These are phyloP conservation scores for Zasmidium citrigriseum DNA, from an alignment of 2,329 filamentous ascomycete species.

Conservation along the genomic window DNA sequence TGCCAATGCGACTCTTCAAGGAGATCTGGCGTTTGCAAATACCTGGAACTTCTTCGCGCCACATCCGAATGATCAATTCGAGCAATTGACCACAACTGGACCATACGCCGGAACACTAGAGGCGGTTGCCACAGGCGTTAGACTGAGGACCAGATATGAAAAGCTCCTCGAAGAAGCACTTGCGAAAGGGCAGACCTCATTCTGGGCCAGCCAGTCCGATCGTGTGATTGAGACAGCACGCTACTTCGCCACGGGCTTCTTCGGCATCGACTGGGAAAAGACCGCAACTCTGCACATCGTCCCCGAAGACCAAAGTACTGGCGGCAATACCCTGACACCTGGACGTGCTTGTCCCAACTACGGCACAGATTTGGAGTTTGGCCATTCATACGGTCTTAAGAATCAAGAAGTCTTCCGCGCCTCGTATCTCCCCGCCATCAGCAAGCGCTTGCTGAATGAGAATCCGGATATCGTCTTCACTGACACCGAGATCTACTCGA, in stretches of 20 bases:
- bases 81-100: conserved; percentile 57
- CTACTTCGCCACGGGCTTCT: conserved; percentile 58
- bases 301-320: conserved; percentile 52
- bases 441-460: conserved; percentile 45
- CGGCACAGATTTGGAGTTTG: conserved; percentile 39
- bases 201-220: conserved; percentile 58
- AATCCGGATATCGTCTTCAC: conserved; percentile 46
- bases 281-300: conserved; percentile 52
- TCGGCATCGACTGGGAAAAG: conserved; percentile 51
- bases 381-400: conserved; percentile 53
- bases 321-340: conserved; percentile 59
- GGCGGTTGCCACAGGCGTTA: conserved; percentile 56
- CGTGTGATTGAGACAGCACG: conserved; percentile 59
- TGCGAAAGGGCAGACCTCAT: conserved; percentile 35
- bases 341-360: conserved; percentile 49
- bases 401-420: conserved; percentile 51
- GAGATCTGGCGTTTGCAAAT: conserved; percentile 57
- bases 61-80: conserved; percentile 47
- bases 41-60: conserved; percentile 57
- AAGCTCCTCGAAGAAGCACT: conserved; percentile 43
- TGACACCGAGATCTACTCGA: conserved; percentile 55
- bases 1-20: conserved; percentile 45
- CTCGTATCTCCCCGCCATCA: conserved; percentile 51
- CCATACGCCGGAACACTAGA: conserved; percentile 58
- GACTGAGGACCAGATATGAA: conserved; percentile 55